These are phyloP conservation scores for Epithele typhae DNA, from an alignment of 768 basidiomycete species.

Conservation along the genomic window DNA sequence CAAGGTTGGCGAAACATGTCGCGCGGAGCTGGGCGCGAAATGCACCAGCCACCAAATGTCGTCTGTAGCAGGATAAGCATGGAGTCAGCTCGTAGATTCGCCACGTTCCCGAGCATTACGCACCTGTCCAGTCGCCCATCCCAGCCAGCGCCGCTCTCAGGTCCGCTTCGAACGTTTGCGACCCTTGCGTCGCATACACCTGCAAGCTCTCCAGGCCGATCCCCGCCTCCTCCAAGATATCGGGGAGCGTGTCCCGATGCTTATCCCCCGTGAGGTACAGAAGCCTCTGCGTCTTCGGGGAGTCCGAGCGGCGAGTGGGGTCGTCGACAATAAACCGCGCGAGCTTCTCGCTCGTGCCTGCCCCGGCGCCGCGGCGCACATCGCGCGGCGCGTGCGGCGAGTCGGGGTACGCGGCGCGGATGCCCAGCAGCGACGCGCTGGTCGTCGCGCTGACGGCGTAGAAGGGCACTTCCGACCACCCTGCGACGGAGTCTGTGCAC, in stretches of 20 bases:
- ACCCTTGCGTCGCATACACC: slow-evolving; percentile 68
- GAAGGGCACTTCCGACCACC: slow-evolving; percentile 62
- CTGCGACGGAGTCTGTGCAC: no score
- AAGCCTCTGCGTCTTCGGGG: slow-evolving; percentile 31
- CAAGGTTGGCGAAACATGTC: slow-evolving; percentile 49
- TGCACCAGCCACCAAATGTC: slow-evolving; percentile 63
- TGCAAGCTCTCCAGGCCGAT: slow-evolving; percentile 48
- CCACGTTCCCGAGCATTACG: no score
- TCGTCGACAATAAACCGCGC: slow-evolving; percentile 56
- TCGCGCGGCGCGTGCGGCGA: slow-evolving; percentile 28
- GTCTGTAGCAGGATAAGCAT: no score
- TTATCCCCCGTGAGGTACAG: slow-evolving; percentile 88
- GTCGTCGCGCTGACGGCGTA: slow-evolving; percentile 80
- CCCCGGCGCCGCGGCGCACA: slow-evolving; percentile 41
- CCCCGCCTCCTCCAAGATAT: slow-evolving; percentile 41
- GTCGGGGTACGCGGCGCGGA: slow-evolving; percentile 24
- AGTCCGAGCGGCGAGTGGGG: slow-evolving; percentile 8
- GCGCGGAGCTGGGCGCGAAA: slow-evolving; percentile 73
- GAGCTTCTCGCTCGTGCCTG: slow-evolving; percentile 67
- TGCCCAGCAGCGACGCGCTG: slow-evolving; percentile 38
- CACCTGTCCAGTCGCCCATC: no score
- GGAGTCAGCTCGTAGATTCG: no score
- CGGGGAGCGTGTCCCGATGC: slow-evolving; percentile 65
- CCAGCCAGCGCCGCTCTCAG: slow-evolving; percentile 23
- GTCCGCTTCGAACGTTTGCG: slow-evolving; percentile 43